These are phyloP conservation scores for Dendrostoma leiphaemia DNA, from an alignment of 2,329 filamentous ascomycete species.

Conservation along the genomic window DNA sequence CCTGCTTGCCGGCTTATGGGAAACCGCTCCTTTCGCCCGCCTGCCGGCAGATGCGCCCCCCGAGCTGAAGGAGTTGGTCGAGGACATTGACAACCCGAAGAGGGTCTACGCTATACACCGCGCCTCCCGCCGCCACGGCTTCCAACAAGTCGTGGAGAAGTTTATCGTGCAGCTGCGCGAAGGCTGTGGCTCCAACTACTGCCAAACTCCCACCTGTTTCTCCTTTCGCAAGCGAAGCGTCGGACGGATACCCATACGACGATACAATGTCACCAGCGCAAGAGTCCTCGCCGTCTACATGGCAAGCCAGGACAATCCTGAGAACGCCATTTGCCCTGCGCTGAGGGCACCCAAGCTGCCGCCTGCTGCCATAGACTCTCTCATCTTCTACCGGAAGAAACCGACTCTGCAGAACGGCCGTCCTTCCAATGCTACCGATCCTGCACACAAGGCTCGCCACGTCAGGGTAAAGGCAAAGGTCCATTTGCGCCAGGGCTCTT, in stretches of 20 bases:
- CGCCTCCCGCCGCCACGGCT: constrained; percentile 59
- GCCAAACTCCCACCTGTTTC: constrained; percentile 76
- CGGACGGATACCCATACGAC: constrained; percentile 66
- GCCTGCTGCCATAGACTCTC: constrained; percentile 44
- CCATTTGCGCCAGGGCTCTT: constrained; percentile 9
- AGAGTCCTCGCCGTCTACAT: constrained; percentile 77
- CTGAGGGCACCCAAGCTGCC: constrained; percentile 41
- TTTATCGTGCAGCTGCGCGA: constrained; percentile 80
- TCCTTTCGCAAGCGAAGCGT: constrained; percentile 69
- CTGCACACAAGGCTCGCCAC: neutral
- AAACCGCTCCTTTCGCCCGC: constrained; percentile 56
- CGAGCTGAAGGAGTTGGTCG: constrained; percentile 53
- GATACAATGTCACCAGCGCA: constrained; percentile 79
- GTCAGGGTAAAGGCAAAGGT: constrained; percentile 15
- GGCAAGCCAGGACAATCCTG: constrained; percentile 75
- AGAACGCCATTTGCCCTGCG: constrained; percentile 63
- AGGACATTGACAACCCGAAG: constrained; percentile 60
- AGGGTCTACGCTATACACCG: constrained; percentile 60
- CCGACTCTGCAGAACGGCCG: constrained; percentile 9
- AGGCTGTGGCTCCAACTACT: constrained; percentile 69
- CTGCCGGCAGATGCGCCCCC: constrained; percentile 59
- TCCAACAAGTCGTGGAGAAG: constrained; percentile 68
- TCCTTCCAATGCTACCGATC: neutral
- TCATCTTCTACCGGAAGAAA: constrained; percentile 44
- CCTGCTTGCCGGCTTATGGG: constrained; percentile 58